Conservation (phyloP, 345 rosid genomes). For the Diplotaxis tenuifolia region DNA sequence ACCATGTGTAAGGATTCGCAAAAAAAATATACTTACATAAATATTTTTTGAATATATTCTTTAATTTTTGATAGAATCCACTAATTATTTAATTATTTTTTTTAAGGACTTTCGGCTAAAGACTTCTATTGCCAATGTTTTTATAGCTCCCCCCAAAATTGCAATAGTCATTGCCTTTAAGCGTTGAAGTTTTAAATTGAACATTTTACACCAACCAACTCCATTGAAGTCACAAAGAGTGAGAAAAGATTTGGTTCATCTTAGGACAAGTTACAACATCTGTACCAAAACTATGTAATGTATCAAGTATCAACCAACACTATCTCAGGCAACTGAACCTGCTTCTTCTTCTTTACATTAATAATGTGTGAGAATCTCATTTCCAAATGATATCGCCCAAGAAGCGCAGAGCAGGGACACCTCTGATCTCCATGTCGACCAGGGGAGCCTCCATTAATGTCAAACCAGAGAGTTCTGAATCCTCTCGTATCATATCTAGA, state of each 20-base stretch:
- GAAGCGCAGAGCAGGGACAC: conserved; percentile 88
- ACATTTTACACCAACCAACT: conserved; percentile 1
- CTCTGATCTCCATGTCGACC: conserved; percentile 94
- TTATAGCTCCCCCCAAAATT: too few species aligned
- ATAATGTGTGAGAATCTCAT: conserved; percentile 37
- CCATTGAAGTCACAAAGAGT: not conserved
- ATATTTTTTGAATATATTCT: too few species aligned
- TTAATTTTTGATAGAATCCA: too few species aligned
- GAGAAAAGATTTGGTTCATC: not conserved
- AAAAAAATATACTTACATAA: too few species aligned
- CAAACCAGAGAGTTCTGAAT: conserved; percentile 74
- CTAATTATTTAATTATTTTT: too few species aligned
- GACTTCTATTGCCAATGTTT: too few species aligned
- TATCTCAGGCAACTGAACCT: conserved; percentile 16
- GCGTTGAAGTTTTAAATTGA: not conserved
- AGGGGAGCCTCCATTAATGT: conserved; percentile 73
- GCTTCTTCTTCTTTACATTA: not conserved
- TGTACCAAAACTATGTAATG: conserved; percentile 23
- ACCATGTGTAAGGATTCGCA: too few species aligned
- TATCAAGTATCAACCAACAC: not conserved
- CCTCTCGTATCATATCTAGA: conserved; percentile 72
- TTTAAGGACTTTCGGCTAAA: too few species aligned
- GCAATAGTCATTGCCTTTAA: not conserved
- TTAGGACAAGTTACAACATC: not conserved
- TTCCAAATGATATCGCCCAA: conserved; percentile 92